Base-by-base conservation (phyloP, 2,329 filamentous ascomycete genomes). In the Botrytis aclada region DNA sequence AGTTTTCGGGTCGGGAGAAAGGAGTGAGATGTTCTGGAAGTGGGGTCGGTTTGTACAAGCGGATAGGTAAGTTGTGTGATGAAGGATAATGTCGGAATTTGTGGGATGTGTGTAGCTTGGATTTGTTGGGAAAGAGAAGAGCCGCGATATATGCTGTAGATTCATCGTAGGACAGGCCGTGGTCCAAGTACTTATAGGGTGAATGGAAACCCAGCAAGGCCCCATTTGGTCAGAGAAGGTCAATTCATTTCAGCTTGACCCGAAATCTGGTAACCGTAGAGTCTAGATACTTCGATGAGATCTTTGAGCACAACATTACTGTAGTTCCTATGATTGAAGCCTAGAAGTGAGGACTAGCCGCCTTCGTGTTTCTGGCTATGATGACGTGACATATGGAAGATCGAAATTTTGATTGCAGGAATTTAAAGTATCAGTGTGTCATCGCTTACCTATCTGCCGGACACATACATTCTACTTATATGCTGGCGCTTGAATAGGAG, bases 381-480 rank as follows among this genome's bases (percentile, higher is more conserved):
- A 66, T 66, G 64, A 29, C 45, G 64, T 25, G 64, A 66, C 37
- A n/a, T 39, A 4, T 37, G 29, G 62, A 65, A 65, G 29, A 47
- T 65, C 29, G 41, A 47, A 47, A 65, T 65, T 47, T 47, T 41
- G 41, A 47, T 65, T 34, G 29, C 41, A 47, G 9, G 54, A 14
- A 66, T 54, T 45, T 47, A 29, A 54, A 45, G 29, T 54, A 39
- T 54, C 16, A 12, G n/a, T 12, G n/a, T 66, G 64, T 54, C 45
- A 66, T 66, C 45, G 20, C 9, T 66, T 54, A 29, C 64, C 45
- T 39, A 39, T 66, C 45, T 54, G n/a, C 37, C 45, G 39, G n/a
- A 51, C 64, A 66, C 47, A n/a, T 34, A 66, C 51, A 66, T 18
- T 66, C 32, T 29, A 37, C 16, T 39, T 37, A 20, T 54, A 39